phyloP scores from a whole-genome alignment of 1,139 yeast species.

The Hanseniaspora gamundiae region DNA sequence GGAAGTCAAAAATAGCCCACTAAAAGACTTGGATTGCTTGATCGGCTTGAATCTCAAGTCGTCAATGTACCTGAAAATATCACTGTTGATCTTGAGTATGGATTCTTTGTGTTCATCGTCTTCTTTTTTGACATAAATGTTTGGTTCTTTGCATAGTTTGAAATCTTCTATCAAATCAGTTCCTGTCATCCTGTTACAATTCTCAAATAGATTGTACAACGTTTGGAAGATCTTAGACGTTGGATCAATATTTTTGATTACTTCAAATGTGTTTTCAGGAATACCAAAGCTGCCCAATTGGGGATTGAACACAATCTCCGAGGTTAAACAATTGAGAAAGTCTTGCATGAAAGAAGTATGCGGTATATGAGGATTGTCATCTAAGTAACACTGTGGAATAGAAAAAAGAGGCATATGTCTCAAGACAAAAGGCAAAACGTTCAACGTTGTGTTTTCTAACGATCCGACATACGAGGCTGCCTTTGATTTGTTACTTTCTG shows the following conservation, averaged over 20 bases:
- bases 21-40: constrained; percentile 38
- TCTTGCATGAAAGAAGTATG: constrained; percentile 13
- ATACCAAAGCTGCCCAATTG: constrained; percentile 12
- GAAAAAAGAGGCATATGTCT: constrained; percentile 49
- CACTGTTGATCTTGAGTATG: constrained; percentile 19
- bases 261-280: constrained; percentile 14
- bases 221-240: constrained; percentile 11
- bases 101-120: constrained; percentile 11
- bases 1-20: constrained; percentile 36
- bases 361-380: constrained; percentile 17
- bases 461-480: not conserved
- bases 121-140: constrained; percentile 20
- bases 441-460: not conserved
- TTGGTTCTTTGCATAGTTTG: constrained; percentile 17
- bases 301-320: constrained; percentile 35
- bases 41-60: constrained; percentile 43
- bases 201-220: constrained; percentile 13
- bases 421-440: constrained; percentile 45
- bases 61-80: constrained; percentile 18
- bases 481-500: not conserved
- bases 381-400: constrained; percentile 36
- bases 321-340: constrained; percentile 25
- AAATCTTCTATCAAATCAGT: constrained; percentile 17
- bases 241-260: constrained; percentile 11
- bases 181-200: constrained; percentile 18